Percentiles rank a stretch among this genome's conserved stretches.
phyloP scores from a whole-genome alignment of 768 basidiomycete genomes.

The Panellus pusillus region DNA sequence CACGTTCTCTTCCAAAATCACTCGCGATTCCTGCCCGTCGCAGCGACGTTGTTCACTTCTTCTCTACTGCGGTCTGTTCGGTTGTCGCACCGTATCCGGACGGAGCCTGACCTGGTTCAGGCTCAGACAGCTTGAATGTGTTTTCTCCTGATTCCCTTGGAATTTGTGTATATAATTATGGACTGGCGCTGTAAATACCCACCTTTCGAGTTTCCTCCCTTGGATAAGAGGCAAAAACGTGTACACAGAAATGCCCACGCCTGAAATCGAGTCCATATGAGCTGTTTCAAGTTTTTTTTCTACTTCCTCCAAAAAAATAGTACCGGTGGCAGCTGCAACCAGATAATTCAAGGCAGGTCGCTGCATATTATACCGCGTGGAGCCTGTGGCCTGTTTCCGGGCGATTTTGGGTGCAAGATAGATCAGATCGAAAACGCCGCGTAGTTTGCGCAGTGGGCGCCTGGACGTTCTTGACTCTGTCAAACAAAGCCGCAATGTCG shows the following conservation, averaged over 20 bases:
- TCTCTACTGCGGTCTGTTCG: not conserved
- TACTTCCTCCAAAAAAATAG: not conserved
- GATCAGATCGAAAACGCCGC: not conserved
- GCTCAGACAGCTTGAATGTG: not conserved
- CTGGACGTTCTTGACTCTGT: no score
- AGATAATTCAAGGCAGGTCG: constrained; percentile 43
- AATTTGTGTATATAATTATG: not conserved
- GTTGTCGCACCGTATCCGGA: not conserved
- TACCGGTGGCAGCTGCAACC: constrained; percentile 61
- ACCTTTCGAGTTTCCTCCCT: constrained; percentile 14
- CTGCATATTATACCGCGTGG: constrained; percentile 1
- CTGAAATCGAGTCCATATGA: not conserved
- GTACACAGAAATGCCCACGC: constrained; percentile 15
- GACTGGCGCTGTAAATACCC: not conserved
- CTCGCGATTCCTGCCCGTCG: not conserved
- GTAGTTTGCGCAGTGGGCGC: no score
- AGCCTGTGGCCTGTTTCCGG: not conserved
- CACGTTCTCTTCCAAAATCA: not conserved
- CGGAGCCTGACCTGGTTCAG: not conserved
- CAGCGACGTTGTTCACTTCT: constrained; percentile 6
- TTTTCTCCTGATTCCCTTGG: not conserved
- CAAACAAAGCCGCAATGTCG: no score
- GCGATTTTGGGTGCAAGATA: not conserved
- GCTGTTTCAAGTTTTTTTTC: not conserved
- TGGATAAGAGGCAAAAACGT: constrained; percentile 17